Evolutionary conservation across 129 eudicot genomes (phyloP), one percentile per base, ranked within the genome.

Genomic region (Oenanthe sinensis): DNA sequence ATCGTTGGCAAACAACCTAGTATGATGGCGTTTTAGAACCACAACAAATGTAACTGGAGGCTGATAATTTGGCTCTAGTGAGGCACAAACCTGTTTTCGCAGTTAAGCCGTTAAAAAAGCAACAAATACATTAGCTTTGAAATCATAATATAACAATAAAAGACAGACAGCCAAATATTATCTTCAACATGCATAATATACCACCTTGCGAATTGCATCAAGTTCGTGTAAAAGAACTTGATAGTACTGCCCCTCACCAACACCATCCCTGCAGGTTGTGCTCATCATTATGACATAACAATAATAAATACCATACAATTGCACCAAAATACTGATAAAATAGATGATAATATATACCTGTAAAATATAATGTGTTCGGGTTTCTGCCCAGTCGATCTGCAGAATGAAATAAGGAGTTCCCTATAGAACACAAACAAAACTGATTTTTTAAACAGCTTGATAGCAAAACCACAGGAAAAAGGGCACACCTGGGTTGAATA

Each of bases 11-110:
- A 93, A 93, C 82, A 93, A 77, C 72, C 97, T 78, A 11, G 98
- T 93, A 70, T 90, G 97, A 78, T 93, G 98, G 14, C 98, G 97
- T 81, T 93, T 93, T 81, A 91, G 98, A 81, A 93, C 98, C 83
- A 91, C 97, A 30, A 93, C 92, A 87, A 91, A 93, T 12, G 98
- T 93, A 16, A 93, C 98, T 4, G 91, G 89, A 39, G 98, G 98
- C 84, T 90, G 95, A 85, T 93, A 93, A 79, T 89, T 85, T 40
- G 91, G 88, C 81, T 91, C 98, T 82, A 93, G 75, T 3, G 98
- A 91, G 2, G 91, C 92, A 81, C 98, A 93, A 20, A 97, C 98
- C 97, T 92, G 79, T 28, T 14, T 63, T 43, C 48, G 8, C 49
- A 8, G 33, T n/a, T 37, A 8, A 42, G 5, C 26, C 72, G 19